phyloP scores from a whole-genome alignment of 208 protist species.

The Acanthamoeba rhysodes region DNA sequence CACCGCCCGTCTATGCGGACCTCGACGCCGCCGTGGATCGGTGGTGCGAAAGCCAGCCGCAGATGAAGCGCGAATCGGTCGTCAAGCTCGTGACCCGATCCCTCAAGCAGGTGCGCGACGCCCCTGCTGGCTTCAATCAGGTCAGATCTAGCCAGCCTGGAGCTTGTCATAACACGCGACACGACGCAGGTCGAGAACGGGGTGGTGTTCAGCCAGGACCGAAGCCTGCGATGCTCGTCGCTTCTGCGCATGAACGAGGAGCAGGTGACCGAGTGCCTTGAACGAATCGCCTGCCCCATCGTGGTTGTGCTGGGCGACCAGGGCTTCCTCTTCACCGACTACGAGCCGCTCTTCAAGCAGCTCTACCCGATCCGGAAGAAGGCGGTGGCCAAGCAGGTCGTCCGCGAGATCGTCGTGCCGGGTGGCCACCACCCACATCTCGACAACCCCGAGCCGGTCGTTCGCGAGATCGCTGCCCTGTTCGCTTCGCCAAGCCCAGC shows the following conservation, averaged over 20 bases:
- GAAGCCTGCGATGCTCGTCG: background rate
- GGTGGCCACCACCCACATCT: slow-evolving; percentile 35
- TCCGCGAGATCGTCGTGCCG: background rate
- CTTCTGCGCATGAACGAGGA: slow-evolving; percentile 11
- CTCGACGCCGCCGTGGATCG: slow-evolving; percentile 33
- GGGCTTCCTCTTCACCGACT: slow-evolving; percentile 39
- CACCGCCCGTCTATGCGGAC: background rate
- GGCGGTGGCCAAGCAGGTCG: background rate
- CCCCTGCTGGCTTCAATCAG: too few species aligned
- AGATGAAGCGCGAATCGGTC: slow-evolving; percentile 1
- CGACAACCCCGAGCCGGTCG: slow-evolving; percentile 30
- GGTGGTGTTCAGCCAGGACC: slow-evolving; percentile 33
- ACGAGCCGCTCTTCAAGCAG: slow-evolving; percentile 47
- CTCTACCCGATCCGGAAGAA: slow-evolving; percentile 7
- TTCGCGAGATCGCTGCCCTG: background rate
- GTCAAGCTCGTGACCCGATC: slow-evolving; percentile 8
- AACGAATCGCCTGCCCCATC: background rate
- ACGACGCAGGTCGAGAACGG: background rate
- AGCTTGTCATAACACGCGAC: background rate
- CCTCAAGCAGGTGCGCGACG: background rate
- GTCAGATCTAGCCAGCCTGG: background rate
- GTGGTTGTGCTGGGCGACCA: slow-evolving; percentile 22
- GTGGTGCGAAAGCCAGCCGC: slow-evolving; percentile 7
- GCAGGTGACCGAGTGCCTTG: background rate
- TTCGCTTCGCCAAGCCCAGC: background rate